Evolutionary conservation across 305 asterid species (phyloP).

Genomic region (Fraxinus latifolia): DNA sequence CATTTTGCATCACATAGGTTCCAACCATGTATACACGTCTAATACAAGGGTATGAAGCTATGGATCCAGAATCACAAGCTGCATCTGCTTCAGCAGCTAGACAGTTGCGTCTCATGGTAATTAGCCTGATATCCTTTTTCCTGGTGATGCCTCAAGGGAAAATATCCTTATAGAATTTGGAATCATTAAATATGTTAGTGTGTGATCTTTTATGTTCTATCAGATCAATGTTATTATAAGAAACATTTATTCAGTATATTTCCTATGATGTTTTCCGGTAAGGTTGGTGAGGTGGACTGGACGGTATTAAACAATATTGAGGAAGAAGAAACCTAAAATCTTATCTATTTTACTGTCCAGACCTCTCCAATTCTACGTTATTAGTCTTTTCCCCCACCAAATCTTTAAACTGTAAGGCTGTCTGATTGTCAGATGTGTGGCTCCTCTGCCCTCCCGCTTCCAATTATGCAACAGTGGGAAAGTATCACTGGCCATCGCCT

Average conservation of each 20-base stretch:
- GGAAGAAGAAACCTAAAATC: background rate
- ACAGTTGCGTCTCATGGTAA: conserved; percentile 92
- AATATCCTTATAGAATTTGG: background rate
- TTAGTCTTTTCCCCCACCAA: background rate
- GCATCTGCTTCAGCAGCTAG: conserved; percentile 75
- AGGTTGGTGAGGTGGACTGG: background rate
- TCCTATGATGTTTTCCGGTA: background rate
- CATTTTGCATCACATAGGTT: conserved; percentile 45
- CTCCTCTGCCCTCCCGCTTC: conserved; percentile 98
- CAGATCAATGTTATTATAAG: background rate
- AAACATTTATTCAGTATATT: background rate
- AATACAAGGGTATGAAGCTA: conserved; percentile 89
- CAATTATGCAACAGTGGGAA: conserved; percentile 97
- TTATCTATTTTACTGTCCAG: background rate
- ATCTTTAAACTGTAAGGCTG: conserved; percentile 14
- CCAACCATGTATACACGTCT: conserved; percentile 96
- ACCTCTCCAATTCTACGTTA: background rate
- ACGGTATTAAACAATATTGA: background rate
- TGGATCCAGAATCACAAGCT: conserved; percentile 70
- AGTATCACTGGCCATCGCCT: conserved; percentile 81
- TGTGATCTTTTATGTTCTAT: background rate
- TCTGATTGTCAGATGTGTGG: conserved; percentile 82
- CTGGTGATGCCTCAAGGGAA: conserved; percentile 12
- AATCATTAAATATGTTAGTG: background rate
- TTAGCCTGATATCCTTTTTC: conserved; percentile 18